A percentile compares a stretch with the other conserved stretches of the same genome.
These are phyloP conservation scores for Tubosaeta sp. DNA, from an alignment of 768 basidiomycete species.

Conservation along the genomic window DNA sequence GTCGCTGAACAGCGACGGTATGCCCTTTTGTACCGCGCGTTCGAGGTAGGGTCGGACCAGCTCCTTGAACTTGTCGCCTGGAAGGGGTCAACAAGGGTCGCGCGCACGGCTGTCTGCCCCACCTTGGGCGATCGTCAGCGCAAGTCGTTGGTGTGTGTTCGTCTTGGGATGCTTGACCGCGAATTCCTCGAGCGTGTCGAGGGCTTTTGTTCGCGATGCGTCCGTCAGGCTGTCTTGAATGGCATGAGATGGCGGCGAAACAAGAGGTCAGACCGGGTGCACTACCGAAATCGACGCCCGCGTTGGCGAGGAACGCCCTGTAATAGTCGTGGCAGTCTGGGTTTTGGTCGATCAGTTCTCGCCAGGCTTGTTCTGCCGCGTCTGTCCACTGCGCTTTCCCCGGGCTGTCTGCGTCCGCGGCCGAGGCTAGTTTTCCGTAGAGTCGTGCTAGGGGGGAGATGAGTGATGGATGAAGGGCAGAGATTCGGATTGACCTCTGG, in stretches of 20 bases:
- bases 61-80: slow-evolving; percentile 65
- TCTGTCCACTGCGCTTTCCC: slow-evolving; percentile 38
- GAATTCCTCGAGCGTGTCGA: slow-evolving; percentile 58
- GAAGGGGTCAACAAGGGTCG: neutral
- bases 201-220: slow-evolving; percentile 47
- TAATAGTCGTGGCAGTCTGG: slow-evolving; percentile 82
- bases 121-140: slow-evolving; percentile 62
- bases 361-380: slow-evolving; percentile 81
- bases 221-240: slow-evolving; percentile 41
- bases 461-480: neutral
- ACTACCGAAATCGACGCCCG: slow-evolving; percentile 64
- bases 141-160: slow-evolving; percentile 66
- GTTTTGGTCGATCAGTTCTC: slow-evolving; percentile 77
- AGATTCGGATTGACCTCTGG: slow-evolving; percentile 45
- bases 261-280: slow-evolving; percentile 1
- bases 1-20: slow-evolving; percentile 92
- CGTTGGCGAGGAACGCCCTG: slow-evolving; percentile 60
- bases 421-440: slow-evolving; percentile 50
- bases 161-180: slow-evolving; percentile 61
- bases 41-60: slow-evolving; percentile 65
- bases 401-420: slow-evolving; percentile 4
- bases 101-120: slow-evolving; percentile 1
- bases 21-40: slow-evolving; percentile 70
- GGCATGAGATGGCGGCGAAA: slow-evolving; percentile 11
- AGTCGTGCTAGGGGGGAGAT: slow-evolving; percentile 57